Evolutionary conservation across 225 moss, liverwort and hornwort genomes (phyloP).

Genomic region (Marchantia paleacea): DNA sequence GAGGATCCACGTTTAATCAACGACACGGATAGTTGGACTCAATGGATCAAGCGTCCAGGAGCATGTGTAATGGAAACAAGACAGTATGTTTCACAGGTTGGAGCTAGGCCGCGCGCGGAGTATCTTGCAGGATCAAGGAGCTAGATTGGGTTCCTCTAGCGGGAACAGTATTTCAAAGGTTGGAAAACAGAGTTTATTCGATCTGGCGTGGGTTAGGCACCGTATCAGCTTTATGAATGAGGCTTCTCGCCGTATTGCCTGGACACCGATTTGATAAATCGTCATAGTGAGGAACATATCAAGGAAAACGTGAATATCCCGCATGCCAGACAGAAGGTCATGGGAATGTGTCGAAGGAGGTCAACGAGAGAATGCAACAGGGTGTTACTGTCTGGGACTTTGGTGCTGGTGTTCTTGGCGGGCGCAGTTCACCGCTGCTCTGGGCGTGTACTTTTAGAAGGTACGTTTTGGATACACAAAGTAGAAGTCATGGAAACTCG

Average conservation of each 20-base stretch:
- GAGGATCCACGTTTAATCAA: background rate
- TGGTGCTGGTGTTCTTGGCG: slow-evolving; percentile 23
- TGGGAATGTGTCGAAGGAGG: slow-evolving; percentile 26
- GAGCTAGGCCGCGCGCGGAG: background rate
- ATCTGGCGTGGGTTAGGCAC: slow-evolving; percentile 8
- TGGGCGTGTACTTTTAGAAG: slow-evolving; percentile 29
- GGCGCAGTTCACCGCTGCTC: slow-evolving; percentile 21
- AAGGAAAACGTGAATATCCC: background rate
- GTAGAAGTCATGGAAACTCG: background rate
- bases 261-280: background rate
- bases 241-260: background rate
- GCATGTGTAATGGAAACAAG: background rate
- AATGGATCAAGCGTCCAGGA: slow-evolving; percentile 17
- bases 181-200: background rate
- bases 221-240: slow-evolving; percentile 1
- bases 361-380: slow-evolving; percentile 1
- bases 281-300: background rate
- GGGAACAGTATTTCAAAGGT: background rate
- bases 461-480: background rate
- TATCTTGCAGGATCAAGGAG: background rate
- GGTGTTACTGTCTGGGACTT: slow-evolving; percentile 22
- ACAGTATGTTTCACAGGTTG: slow-evolving; percentile 1
- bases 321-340: slow-evolving; percentile 15
- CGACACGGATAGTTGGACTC: background rate
- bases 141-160: background rate